These are phyloP conservation scores for Saprolegnia diclina DNA, from an alignment of 352 stramenopile species.

Conservation along the genomic window DNA sequence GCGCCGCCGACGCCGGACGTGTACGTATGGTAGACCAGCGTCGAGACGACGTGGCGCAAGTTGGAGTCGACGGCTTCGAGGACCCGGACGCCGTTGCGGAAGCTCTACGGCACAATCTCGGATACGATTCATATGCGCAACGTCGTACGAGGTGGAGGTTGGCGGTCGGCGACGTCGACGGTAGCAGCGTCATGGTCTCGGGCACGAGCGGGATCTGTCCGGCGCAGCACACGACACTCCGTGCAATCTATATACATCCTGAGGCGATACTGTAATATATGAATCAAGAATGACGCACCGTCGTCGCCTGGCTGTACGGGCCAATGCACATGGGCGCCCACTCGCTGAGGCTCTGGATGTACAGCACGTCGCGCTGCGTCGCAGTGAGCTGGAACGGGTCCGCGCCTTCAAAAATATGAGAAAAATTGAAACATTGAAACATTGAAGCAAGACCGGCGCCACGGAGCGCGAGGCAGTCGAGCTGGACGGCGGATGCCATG, in stretches of 20 bases:
- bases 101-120: conserved; percentile 35
- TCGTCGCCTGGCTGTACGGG: conserved; percentile 98
- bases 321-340: conserved; percentile 99
- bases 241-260: conserved; percentile 46
- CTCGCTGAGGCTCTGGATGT: conserved; percentile 94
- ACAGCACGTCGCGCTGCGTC: conserved; percentile 77
- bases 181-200: conserved; percentile 89
- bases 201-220: conserved; percentile 97
- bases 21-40: conserved; percentile 48
- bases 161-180: conserved; percentile 35
- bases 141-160: conserved; percentile 27
- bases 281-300: conserved; percentile 36
- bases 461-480: conserved; percentile 88
- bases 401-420: not conserved
- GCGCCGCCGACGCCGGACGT: conserved; percentile 4
- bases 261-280: too few species aligned
- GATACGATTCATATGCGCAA: too few species aligned
- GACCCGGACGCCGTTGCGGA: conserved; percentile 58
- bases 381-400: not conserved
- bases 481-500: conserved; percentile 64
- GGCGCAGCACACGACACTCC: conserved; percentile 89
- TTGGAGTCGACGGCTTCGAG: conserved; percentile 77
- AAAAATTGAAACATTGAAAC: not conserved
- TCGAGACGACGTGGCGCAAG: conserved; percentile 59
- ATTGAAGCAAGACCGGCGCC: conserved; percentile 43